Base-by-base conservation (phyloP, 371 early-diverging fungal species). In the Choanephora cucurbitarum region DNA sequence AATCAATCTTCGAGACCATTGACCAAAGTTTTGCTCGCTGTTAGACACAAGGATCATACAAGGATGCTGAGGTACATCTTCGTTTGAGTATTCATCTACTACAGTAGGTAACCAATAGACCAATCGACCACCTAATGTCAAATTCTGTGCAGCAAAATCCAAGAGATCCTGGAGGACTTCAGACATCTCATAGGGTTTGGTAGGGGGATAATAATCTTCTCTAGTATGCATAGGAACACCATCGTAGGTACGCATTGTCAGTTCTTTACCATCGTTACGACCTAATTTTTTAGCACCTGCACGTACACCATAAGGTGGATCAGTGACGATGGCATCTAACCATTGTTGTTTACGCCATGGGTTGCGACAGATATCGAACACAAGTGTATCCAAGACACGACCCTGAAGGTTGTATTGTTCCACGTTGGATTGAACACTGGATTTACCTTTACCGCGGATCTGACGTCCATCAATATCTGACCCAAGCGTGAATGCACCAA, bases 381-480 rank as follows among this genome's bases (percentile, higher is more conserved):
- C 91, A 5, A 92, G 69, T 0, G 84, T 85, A 48, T 90, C 99
- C 49, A 97, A 50, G 0, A 97, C 89, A 10, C 84, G 80, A 3
- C 76, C 79, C 15, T 72, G 70, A 5, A 96, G 57, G 14, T 81
- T 69, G 67, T 98, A 98, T 66, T 97, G 96, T 45, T 73, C 81
- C 21, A 91, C 66, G 63, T 95, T 97, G n/a, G 90, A 78, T 10
- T 78, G 60, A 32, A 79, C 69, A 51, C 70, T 59, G 1, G 58
- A 47, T 14, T 62, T 66, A 44, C 88, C 88, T 60, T 90, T 91
- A n/a, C 99, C 99, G 18, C 96, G 82, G 39, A 99, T 94, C 74
- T 97, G 97, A 46, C 97, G 82, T 5, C 98, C 97, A 60, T 99
- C 98, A 58, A 99, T 97, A 78, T 99, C 99, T 0, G 94, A 88